Base-by-base conservation (phyloP, 352 stramenopile genomes). In the Phytophthora brassicae region DNA sequence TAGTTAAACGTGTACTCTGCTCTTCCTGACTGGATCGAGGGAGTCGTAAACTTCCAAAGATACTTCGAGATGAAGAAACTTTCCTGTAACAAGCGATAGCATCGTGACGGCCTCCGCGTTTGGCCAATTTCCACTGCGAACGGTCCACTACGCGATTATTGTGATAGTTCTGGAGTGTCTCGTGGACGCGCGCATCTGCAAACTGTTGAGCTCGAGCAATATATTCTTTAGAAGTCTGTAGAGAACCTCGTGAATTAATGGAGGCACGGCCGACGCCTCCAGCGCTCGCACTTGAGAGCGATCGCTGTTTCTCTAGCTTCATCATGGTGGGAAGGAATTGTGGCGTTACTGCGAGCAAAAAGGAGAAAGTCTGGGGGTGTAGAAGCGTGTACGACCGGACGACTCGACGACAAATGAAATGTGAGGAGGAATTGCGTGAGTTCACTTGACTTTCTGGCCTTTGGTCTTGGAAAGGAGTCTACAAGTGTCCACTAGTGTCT, bases 51-150 rank as follows among this genome's bases (percentile, higher is more conserved):
- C 65, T 47, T 17, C 36, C 28, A 24, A 69, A 72, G 3, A 23
- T 20, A 19, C 43, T 48, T 8, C 64, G 46, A 9, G 53, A 22
- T n/a, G 60, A n/a, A n/a, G n/a, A 57, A 8, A 68, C 53, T 23
- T 68, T 74, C 19, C 70, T 69, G 51, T 81, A 86, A 54, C 77
- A 86, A 4, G 62, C 33, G 28, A 86, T 66, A 4, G 66, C 47
- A 52, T 82, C 50, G 35, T 75, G 51, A 3, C 69, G 69, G 11
- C 65, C 65, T 17, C 68, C 76, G 26, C 78, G 66, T 44, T 75
- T 75, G 36, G 69, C 62, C 17, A 79, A 47, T 39, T 80, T 79
- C 77, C 77, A 86, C 31, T 69, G 56, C 16, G 67, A 68, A n/a
- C 66, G 38, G 52, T 86, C 72, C 9, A 84, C 67, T 14, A 68